phyloP scores from a whole-genome alignment of 129 eudicot genomes.

The Tagetes erecta region DNA sequence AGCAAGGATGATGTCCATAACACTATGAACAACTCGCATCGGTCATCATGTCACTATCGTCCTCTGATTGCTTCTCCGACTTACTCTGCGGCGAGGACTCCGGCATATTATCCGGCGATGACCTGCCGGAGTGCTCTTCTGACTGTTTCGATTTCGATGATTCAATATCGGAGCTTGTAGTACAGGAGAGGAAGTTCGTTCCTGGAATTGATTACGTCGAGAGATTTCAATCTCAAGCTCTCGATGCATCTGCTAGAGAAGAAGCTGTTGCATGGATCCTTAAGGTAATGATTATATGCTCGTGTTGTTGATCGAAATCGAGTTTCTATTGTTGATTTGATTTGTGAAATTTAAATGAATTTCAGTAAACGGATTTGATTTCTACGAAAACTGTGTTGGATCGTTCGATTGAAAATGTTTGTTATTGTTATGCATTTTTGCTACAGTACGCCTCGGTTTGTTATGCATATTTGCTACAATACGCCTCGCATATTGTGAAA shows the following conservation, averaged over 20 bases:
- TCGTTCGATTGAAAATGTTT: background rate
- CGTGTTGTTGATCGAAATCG: background rate
- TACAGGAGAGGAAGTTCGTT: slow-evolving; percentile 66
- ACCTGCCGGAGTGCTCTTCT: slow-evolving; percentile 55
- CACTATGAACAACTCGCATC: slow-evolving; percentile 42
- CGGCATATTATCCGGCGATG: slow-evolving; percentile 45
- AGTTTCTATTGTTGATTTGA: background rate
- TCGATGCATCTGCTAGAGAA: slow-evolving; percentile 70
- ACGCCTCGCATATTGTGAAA: too few species aligned
- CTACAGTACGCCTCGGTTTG: slow-evolving; percentile 15
- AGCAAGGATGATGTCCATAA: slow-evolving; percentile 40
- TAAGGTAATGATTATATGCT: slow-evolving; percentile 49
- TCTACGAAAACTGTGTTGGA: too few species aligned
- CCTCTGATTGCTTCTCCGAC: slow-evolving; percentile 78
- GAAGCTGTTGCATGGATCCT: slow-evolving; percentile 89
- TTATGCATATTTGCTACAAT: background rate
- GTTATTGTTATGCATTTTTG: background rate
- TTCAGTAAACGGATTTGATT: too few species aligned
- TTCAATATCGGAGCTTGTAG: slow-evolving; percentile 70
- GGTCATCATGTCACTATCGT: slow-evolving; percentile 68
- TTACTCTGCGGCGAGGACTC: slow-evolving; percentile 92
- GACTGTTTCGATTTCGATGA: slow-evolving; percentile 58
- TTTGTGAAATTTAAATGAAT: too few species aligned
- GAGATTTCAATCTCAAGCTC: slow-evolving; percentile 45
- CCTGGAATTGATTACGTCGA: slow-evolving; percentile 52